phyloP scores from a whole-genome alignment of 257 asterid genomes.

The Paraleonurus japonicus region DNA sequence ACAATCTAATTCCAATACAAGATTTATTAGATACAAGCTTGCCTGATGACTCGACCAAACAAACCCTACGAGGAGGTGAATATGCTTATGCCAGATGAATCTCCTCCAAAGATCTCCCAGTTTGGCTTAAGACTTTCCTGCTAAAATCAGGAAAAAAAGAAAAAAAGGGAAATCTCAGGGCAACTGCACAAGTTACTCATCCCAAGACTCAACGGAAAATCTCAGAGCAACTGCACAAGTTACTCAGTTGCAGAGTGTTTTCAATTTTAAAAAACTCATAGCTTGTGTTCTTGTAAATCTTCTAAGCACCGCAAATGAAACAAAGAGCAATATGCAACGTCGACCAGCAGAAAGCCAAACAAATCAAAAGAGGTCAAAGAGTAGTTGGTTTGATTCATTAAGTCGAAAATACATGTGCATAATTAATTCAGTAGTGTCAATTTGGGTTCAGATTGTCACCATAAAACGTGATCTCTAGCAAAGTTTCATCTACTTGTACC shows the following conservation, averaged over 20 bases:
- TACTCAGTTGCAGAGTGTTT: not conserved
- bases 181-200: not conserved
- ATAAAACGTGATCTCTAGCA: not conserved
- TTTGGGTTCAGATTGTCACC: not conserved
- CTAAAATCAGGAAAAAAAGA: not conserved
- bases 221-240: not conserved
- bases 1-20: not conserved
- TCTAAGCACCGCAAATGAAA: not conserved
- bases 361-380: not conserved
- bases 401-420: not conserved
- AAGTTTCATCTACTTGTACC: not conserved
- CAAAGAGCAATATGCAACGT: not conserved
- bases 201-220: not conserved
- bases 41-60: not conserved
- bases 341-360: slow-evolving; percentile 3
- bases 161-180: not conserved
- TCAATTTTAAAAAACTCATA: not conserved
- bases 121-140: slow-evolving; percentile 13
- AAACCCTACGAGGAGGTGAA: slow-evolving; percentile 4
- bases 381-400: not conserved
- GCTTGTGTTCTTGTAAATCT: not conserved
- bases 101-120: slow-evolving; percentile 8
- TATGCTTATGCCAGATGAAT: not conserved
- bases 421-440: not conserved
- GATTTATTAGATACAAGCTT: not conserved